Conservation (phyloP, 352 stramenopile genomes). For the Phytopythium litorale region DNA sequence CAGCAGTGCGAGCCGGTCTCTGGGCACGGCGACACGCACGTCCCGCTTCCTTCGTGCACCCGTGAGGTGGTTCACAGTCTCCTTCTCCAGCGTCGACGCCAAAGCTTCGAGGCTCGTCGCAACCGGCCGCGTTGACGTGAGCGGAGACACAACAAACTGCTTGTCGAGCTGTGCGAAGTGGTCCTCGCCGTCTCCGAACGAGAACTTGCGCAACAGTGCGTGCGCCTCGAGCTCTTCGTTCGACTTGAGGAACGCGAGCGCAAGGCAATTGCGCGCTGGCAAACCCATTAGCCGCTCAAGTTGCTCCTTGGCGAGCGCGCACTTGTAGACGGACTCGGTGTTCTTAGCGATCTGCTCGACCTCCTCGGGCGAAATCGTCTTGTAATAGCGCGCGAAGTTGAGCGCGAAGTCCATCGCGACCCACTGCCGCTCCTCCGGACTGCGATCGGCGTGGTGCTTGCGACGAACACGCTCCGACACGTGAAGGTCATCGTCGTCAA, state of each 20-base stretch:
- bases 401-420: constrained; percentile 57
- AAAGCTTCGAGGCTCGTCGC: constrained; percentile 10
- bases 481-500: neutral
- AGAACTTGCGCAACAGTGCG: constrained; percentile 61
- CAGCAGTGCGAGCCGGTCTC: neutral
- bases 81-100: constrained; percentile 8
- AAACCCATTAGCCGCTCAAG: constrained; percentile 52
- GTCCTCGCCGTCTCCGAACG: constrained; percentile 63
- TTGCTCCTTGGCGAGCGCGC: constrained; percentile 31
- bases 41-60: neutral
- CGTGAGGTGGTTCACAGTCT: constrained; percentile 1
- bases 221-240: constrained; percentile 53
- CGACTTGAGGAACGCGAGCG: constrained; percentile 68
- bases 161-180: constrained; percentile 44
- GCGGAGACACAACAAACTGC: constrained; percentile 22
- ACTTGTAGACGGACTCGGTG: constrained; percentile 43
- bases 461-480: constrained; percentile 34
- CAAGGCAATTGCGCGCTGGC: constrained; percentile 58
- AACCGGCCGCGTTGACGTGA: neutral
- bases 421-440: constrained; percentile 63
- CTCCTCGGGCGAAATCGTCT: constrained; percentile 37
- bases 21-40: neutral
- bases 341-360: constrained; percentile 60
- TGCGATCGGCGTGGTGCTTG: constrained; percentile 46
- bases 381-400: constrained; percentile 71